Conservation (phyloP, 495 filamentous ascomycete genomes). For the Aspergillus cristatus region DNA sequence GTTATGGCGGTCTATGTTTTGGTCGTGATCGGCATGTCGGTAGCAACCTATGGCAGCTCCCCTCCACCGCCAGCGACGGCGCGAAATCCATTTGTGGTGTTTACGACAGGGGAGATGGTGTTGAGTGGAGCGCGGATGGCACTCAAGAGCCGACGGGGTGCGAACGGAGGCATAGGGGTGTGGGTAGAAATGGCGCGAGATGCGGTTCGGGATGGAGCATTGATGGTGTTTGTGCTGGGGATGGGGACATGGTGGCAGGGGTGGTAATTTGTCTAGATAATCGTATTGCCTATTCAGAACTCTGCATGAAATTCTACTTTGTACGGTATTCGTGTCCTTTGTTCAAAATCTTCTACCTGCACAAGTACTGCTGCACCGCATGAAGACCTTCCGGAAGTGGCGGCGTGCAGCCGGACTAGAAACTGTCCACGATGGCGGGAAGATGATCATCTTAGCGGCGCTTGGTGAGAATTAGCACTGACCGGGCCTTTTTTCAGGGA, state of each 20-base stretch:
- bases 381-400: too few species aligned
- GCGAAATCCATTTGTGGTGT: constrained; percentile 63
- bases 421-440: too few species aligned
- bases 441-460: too few species aligned
- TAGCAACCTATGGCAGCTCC: constrained; percentile 33
- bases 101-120: constrained; percentile 71
- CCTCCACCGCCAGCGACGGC: constrained; percentile 56
- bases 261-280: constrained; percentile 28
- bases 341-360: too few species aligned
- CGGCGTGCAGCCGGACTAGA: too few species aligned
- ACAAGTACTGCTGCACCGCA: too few species aligned
- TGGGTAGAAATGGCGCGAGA: constrained; percentile 50
- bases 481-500: too few species aligned
- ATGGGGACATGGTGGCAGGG: constrained; percentile 55
- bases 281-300: too few species aligned
- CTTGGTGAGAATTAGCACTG: too few species aligned
- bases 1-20: constrained; percentile 61
- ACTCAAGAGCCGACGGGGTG: constrained; percentile 36
- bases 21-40: constrained; percentile 26
- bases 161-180: constrained; percentile 38
- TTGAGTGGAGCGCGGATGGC: constrained; percentile 60
- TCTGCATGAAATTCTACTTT: too few species aligned
- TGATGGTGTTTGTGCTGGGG: constrained; percentile 74
- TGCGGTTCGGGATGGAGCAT: constrained; percentile 57
- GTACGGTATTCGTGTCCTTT: too few species aligned